phyloP scores from a whole-genome alignment of 768 basidiomycete genomes.

The Tylopilus cervinicoccineus region DNA sequence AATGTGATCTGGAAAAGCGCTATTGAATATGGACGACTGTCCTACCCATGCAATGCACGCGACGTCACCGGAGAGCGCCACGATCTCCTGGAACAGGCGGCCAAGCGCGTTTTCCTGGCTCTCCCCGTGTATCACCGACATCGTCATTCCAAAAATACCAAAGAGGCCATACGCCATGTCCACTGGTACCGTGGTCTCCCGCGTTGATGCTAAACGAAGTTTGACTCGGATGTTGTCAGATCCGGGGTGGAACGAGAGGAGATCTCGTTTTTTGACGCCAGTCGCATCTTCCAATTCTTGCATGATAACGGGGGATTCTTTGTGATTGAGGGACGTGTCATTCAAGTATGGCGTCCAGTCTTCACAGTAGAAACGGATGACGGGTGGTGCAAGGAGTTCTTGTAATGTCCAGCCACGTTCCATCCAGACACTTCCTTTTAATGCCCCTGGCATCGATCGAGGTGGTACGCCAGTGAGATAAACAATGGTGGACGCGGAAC shows the following conservation, averaged over 20 bases:
- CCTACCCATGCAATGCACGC: conserved; percentile 20
- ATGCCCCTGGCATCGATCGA: conserved; percentile 3
- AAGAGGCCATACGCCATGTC: conserved; percentile 23
- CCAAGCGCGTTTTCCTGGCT: conserved; percentile 16
- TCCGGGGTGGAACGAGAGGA: conserved; percentile 13
- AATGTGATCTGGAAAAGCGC: conserved; percentile 16
- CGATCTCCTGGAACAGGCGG: conserved; percentile 17
- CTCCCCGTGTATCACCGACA: conserved; percentile 16
- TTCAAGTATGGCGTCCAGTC: conserved; percentile 21
- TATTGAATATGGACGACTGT: conserved; percentile 19
- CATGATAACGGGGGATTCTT: conserved; percentile 13
- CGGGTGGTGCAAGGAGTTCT: conserved; percentile 19
- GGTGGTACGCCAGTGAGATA: conserved; percentile 16
- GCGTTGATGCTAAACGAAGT: conserved; percentile 19
- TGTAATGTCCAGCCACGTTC: conserved; percentile 23
- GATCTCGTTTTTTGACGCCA: background rate
- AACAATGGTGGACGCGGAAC: conserved; percentile 17
- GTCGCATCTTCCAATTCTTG: conserved; percentile 13
- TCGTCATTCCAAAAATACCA: conserved; percentile 18
- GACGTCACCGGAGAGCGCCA: conserved; percentile 18
- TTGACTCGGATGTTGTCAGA: conserved; percentile 9
- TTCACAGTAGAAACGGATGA: conserved; percentile 19
- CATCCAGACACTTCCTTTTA: conserved; percentile 18
- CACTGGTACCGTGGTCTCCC: conserved; percentile 15
- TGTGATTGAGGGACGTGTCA: conserved; percentile 13